Evolutionary conservation across 1,284 basidiomycete species (phyloP), one percentile per base, ranked within the genome.

Genomic region (Cutaneotrichosporon sp.): DNA sequence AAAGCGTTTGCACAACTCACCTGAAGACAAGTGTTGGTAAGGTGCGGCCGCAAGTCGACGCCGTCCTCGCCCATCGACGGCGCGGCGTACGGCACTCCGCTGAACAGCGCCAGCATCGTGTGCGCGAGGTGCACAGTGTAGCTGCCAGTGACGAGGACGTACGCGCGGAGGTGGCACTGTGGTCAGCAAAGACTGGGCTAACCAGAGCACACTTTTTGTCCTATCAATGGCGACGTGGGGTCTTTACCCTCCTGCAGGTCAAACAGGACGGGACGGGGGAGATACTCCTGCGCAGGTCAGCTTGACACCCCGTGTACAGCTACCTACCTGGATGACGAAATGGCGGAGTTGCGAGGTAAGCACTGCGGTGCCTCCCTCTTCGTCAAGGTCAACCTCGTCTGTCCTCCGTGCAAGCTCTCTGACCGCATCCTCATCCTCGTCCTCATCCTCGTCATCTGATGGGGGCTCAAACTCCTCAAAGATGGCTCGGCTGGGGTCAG

Each of bases 11-110:
- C 48, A 47, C n/a, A n/a, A 37, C 62, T 60, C 12, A 75, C 80
- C 73, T 97, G 94, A n/a, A 97, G 77, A 40, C 90, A 93, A 0
- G 96, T 97, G 68, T 99, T 99, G 36, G 94, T 98, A 17, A 99
- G 78, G 73, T 99, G 96, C 0, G 87, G 81, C 2, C 79, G 66
- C 7, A 97, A 79, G 68, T 91, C 84, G 12, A 79, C 47, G 21
- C 47, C 69, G 53, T 23, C 66, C 10, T 60, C 51, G 1, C 55
- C 59, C 1, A 55, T 58, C 1, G 60, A 36, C 5, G 54, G 60
- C 4, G 84, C 84, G 0, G 69, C 56, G 67, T 89, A 93, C 4
- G 85, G 80, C 15, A 80, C 77, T 1, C 83, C 77, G 4, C 90
- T 86, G 71, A 97, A 96, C 1, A 97, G 77, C 7, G 91, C 89